These are phyloP conservation scores for Blastomyces emzantsi DNA, from an alignment of 2,329 filamentous ascomycete genomes.

Conservation along the genomic window DNA sequence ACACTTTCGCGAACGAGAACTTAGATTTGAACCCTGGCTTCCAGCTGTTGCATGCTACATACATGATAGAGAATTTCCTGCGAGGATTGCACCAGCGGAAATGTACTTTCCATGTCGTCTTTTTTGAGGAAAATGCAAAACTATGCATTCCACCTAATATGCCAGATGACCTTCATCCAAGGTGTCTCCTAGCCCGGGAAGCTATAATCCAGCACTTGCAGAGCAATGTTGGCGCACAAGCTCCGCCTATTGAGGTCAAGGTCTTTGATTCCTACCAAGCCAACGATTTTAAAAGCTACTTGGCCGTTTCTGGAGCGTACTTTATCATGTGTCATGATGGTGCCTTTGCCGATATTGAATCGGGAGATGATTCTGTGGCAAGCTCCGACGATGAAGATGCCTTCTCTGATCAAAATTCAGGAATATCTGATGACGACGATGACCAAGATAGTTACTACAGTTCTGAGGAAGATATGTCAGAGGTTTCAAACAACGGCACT, in stretches of 20 bases:
- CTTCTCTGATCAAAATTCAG: constrained; percentile 16
- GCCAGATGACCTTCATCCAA: constrained; percentile 30
- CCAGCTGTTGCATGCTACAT: constrained; percentile 62
- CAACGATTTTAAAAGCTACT: constrained; percentile 47
- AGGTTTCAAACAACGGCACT: not conserved
- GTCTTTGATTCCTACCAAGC: constrained; percentile 43
- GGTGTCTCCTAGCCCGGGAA: constrained; percentile 54
- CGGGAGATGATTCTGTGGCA: constrained; percentile 7
- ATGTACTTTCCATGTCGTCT: constrained; percentile 63
- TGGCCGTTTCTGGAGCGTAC: constrained; percentile 48
- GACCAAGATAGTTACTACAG: constrained; percentile 13
- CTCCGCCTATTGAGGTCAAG: constrained; percentile 38
- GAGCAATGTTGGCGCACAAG: constrained; percentile 32
- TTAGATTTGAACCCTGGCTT: constrained; percentile 58
- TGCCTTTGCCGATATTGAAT: constrained; percentile 16
- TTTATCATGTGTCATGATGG: constrained; percentile 64
- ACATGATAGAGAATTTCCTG: constrained; percentile 59
- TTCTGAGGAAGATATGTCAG: constrained; percentile 14
- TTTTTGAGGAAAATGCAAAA: constrained; percentile 48
- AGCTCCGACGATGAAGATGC: constrained; percentile 15
- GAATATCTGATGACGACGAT: constrained; percentile 16
- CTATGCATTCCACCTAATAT: constrained; percentile 47
- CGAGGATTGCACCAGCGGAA: constrained; percentile 51
- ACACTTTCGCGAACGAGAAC: constrained; percentile 52
- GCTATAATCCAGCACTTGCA: constrained; percentile 57